These are phyloP conservation scores for Cornus suecica DNA, from an alignment of 148 eudicot genomes.

Conservation along the genomic window DNA sequence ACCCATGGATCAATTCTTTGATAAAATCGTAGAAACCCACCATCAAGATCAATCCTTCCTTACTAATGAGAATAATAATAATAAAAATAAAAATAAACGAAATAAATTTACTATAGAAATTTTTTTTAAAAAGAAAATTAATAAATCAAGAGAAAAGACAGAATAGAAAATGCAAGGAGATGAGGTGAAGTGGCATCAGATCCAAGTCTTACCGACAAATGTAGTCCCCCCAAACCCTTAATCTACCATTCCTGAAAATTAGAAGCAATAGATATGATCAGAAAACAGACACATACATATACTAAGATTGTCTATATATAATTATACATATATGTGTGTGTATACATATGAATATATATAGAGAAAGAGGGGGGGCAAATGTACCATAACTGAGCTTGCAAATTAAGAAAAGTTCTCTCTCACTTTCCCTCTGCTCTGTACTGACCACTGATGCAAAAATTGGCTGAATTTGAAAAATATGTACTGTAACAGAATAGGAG, in stretches of 20 bases:
- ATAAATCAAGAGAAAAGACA: not conserved
- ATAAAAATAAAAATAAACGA: not conserved
- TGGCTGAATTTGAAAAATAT: not conserved
- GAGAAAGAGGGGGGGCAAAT: not conserved
- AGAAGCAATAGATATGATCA: not conserved
- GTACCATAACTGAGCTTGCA: slow-evolving; percentile 4
- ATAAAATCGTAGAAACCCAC: not conserved
- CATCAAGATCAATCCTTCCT: not conserved
- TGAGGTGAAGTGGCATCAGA: not conserved
- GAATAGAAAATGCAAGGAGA: not conserved
- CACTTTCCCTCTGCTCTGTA: not conserved
- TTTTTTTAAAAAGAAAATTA: not conserved
- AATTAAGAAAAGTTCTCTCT: not conserved
- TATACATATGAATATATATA: not conserved
- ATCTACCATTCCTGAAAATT: not conserved
- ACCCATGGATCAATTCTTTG: no score
- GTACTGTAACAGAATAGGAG: not conserved
- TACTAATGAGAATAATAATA: not conserved
- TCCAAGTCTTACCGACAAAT: not conserved
- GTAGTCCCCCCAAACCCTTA: not conserved
- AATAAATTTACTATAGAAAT: no score
- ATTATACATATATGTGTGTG: no score
- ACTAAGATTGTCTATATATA: not conserved
- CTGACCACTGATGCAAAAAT: not conserved
- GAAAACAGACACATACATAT: not conserved